These are phyloP conservation scores for Oryza meyeriana DNA, from an alignment of 176 grass and related monocot genomes.

Conservation along the genomic window DNA sequence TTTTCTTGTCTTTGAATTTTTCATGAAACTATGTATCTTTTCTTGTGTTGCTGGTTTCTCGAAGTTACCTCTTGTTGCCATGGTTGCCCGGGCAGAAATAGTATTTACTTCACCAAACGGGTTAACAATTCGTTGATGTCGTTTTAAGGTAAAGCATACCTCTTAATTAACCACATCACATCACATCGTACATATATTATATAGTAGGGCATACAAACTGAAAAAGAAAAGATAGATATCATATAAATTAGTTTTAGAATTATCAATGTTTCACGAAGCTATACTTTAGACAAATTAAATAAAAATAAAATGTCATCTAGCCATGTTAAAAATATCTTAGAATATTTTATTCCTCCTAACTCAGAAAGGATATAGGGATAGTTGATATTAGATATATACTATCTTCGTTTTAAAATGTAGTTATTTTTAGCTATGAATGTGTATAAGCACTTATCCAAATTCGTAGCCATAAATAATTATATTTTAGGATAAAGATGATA, in stretches of 20 bases:
- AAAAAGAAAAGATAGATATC: not conserved
- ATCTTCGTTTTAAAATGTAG: too few relatives aligned
- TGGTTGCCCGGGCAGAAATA: not conserved
- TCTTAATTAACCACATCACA: not conserved
- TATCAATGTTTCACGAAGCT: not conserved
- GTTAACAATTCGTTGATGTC: not conserved
- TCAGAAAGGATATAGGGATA: too few relatives aligned
- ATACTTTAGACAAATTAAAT: not conserved
- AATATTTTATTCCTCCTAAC: too few relatives aligned
- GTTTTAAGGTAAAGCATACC: not conserved
- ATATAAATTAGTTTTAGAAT: not conserved
- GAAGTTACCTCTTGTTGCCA: not conserved
- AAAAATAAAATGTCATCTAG: not conserved
- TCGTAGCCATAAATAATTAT: too few relatives aligned
- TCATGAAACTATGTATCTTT: not conserved
- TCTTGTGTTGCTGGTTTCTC: not conserved
- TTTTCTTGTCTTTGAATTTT: slow-evolving; percentile 4
- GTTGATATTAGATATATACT: too few relatives aligned
- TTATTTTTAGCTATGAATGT: too few relatives aligned
- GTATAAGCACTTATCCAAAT: too few relatives aligned
- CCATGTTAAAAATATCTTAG: too few relatives aligned
- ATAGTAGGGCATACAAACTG: not conserved
- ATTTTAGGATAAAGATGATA: too few relatives aligned
- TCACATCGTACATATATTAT: not conserved
- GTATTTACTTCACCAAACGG: not conserved